These are phyloP conservation scores for Hysterium pulicare DNA, from an alignment of 2,329 filamentous ascomycete genomes.

Conservation along the genomic window DNA sequence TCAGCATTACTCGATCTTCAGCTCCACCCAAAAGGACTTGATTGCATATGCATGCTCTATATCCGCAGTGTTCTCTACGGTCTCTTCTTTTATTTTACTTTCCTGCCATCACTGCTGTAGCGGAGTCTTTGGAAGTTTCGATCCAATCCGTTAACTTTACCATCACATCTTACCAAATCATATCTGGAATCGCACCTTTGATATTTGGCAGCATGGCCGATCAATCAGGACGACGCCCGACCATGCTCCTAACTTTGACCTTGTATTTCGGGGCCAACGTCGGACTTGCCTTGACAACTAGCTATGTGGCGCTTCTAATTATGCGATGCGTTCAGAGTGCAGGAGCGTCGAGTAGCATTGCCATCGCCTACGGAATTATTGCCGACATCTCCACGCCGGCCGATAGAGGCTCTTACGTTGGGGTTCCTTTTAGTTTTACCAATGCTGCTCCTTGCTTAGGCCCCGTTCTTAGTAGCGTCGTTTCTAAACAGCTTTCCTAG, in stretches of 20 bases:
- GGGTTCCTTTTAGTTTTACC: conserved; percentile 21
- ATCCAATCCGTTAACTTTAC: conserved; percentile 37
- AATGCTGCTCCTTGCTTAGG: conserved; percentile 34
- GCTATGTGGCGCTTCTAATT: conserved; percentile 37
- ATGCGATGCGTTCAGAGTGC: conserved; percentile 42
- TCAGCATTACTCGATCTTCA: too few species aligned
- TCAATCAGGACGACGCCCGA: conserved; percentile 36
- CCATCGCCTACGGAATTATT: conserved; percentile 40
- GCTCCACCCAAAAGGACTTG: too few species aligned
- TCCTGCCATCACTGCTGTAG: conserved; percentile 41
- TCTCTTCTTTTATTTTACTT: too few species aligned
- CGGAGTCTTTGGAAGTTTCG: conserved; percentile 38
- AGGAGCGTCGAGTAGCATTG: conserved; percentile 41
- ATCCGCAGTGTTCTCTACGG: too few species aligned
- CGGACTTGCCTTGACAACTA: conserved; percentile 35
- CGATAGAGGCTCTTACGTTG: conserved; percentile 41
- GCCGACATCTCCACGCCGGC: conserved; percentile 39
- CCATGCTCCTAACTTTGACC: conserved; percentile 36
- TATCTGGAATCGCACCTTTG: conserved; percentile 42
- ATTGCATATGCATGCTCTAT: too few species aligned
- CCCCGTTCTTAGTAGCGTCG: conserved; percentile 48
- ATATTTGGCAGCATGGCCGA: conserved; percentile 42
- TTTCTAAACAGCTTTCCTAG: conserved; percentile 50
- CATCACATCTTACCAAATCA: conserved; percentile 43
- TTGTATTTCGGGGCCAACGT: conserved; percentile 40